A percentile compares a stretch with the other conserved stretches of the same genome.
Conservation (phyloP, 805 yeast species). For the Pichia eremophila region DNA sequence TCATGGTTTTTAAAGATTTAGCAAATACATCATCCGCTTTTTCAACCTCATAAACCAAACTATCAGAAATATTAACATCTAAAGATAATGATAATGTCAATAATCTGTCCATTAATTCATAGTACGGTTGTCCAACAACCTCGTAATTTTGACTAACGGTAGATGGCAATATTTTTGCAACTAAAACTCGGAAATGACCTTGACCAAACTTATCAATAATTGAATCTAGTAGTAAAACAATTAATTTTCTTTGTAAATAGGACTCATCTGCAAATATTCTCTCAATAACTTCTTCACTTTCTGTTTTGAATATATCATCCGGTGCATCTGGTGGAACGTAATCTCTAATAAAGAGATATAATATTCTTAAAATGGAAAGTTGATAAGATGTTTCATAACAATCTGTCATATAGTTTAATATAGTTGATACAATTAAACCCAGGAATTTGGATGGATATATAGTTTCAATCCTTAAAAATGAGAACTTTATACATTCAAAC, state of each 20-base stretch:
- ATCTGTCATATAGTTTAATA: conserved; percentile 40
- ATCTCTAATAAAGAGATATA: conserved; percentile 54
- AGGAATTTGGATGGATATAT: conserved; percentile 73
- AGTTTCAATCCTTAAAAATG: conserved; percentile 54
- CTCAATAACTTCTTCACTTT: conserved; percentile 30
- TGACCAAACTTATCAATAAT: conserved; percentile 23
- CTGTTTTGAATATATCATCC: conserved; percentile 16
- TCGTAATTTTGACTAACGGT: not conserved
- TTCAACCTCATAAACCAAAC: conserved; percentile 28
- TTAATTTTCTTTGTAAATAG: conserved; percentile 52
- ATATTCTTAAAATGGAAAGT: conserved; percentile 44
- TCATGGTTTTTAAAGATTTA: conserved; percentile 15
- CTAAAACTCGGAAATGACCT: not conserved
- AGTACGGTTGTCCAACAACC: not conserved
- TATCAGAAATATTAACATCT: conserved; percentile 50
- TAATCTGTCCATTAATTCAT: conserved; percentile 20
- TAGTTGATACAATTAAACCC: conserved; percentile 53
- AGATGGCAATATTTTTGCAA: not conserved
- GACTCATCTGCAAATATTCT: conserved; percentile 44
- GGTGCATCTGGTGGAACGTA: conserved; percentile 41
- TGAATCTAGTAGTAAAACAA: conserved; percentile 50
- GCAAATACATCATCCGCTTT: conserved; percentile 36
- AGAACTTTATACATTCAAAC: conserved; percentile 53
- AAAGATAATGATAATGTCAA: conserved; percentile 45
- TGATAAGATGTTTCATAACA: conserved; percentile 27